Base-by-base conservation (phyloP, 2,329 filamentous ascomycete genomes). In the Orbilia oligospora region DNA sequence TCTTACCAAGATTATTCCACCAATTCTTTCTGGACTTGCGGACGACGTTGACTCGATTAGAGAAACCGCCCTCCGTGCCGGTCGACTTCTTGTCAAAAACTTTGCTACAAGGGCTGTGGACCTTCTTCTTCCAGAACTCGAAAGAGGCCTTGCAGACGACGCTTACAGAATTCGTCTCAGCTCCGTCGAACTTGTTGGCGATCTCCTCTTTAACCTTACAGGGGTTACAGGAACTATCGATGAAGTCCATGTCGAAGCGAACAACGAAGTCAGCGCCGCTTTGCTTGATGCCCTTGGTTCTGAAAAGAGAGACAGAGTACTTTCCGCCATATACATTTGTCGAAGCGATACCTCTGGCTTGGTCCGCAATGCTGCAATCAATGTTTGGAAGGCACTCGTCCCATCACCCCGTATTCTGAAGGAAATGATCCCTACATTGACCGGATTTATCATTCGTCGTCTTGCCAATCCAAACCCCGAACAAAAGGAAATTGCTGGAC, bases 401-500 rank as follows among this genome's bases (percentile, higher is more conserved):
- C 93, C 95, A 73, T 95, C 92, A 77, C 96, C 96, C 36, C 91
- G 91, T 81, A 97, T 93, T 14, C 90, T 99, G 83, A 97, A 97
- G 86, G 96, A 99, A 84, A 89, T 99, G 83, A 92, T 97, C 56
- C 95, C 96, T 53, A 97, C 94, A 0, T 91, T 99, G 78, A 97
- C 94, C 5, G 94, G 97, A 84, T 90, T 99, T 80, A 92, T 99
- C 82, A 98, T 99, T 84, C 91, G 93, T 76, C 92, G 96, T 61
- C 89, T 99, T 81, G 96, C 94, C 80, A 98, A 94, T 84, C 92
- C 94, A 55, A 98, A 97, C 83, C 94, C 97, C 91, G 96, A 99
- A 84, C 96, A 99, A 85, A 98, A 97, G 87, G 92, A 97, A 82
- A 99, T 99, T 87, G 96, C 97, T 81, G 95, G 95, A 84, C 98